Conservation (phyloP, 116 monocot species). For the Posidonia oceanica region DNA sequence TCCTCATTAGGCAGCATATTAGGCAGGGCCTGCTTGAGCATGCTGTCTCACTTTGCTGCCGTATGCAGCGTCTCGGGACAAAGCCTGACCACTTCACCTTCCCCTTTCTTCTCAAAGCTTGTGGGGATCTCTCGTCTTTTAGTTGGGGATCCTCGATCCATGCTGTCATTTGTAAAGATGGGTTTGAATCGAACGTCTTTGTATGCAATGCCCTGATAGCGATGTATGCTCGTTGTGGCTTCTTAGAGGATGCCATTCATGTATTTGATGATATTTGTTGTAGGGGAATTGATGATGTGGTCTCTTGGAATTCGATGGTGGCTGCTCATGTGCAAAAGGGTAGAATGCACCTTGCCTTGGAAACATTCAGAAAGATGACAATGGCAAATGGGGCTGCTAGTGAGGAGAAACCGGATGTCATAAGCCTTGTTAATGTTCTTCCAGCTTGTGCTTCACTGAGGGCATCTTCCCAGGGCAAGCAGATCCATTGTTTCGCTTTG, state of each 20-base stretch:
- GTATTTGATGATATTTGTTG: conserved; percentile 62
- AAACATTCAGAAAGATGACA: conserved; percentile 55
- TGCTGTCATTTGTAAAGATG: conserved; percentile 32
- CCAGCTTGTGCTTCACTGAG: conserved; percentile 67
- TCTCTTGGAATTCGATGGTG: conserved; percentile 83
- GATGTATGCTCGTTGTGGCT: conserved; percentile 67
- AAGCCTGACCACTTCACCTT: conserved; percentile 66
- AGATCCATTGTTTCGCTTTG: conserved; percentile 55
- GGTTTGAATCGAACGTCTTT: conserved; percentile 71
- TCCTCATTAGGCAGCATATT: conserved; percentile 39
- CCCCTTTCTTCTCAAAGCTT: conserved; percentile 77
- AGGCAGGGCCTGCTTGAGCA: conserved; percentile 26
- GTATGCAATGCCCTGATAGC: conserved; percentile 73
- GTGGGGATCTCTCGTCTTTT: conserved; percentile 48
- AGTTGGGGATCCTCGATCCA: conserved; percentile 40
- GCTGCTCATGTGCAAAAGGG: conserved; percentile 46
- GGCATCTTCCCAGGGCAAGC: conserved; percentile 26
- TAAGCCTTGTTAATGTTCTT: conserved; percentile 90
- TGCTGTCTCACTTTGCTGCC: conserved; percentile 31
- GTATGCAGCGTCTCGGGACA: conserved; percentile 34
- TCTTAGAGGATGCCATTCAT: conserved; percentile 31
- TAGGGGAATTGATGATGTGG: conserved; percentile 65
- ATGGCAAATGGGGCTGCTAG: conserved; percentile 1
- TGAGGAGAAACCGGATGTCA: conserved; percentile 36
- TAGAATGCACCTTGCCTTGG: conserved; percentile 27